Percentiles rank a stretch among this genome's conserved stretches.
Evolutionary conservation across 805 yeast species (phyloP).

Genomic region (Spathaspora gorwiae): DNA sequence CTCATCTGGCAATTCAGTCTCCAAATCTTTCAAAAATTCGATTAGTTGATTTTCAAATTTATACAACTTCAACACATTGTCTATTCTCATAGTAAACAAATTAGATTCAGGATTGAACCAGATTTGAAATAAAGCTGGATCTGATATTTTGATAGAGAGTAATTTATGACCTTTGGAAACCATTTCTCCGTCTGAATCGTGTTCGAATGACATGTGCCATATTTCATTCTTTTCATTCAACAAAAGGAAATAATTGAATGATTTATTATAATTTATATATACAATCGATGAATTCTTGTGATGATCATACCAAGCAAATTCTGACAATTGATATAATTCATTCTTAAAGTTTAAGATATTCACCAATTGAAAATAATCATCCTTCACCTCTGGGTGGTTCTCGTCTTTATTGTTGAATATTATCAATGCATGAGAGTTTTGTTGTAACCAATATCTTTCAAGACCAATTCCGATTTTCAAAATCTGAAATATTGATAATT

Average conservation of each 20-base stretch:
- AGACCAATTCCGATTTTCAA: constrained; percentile 31
- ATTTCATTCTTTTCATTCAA: constrained; percentile 21
- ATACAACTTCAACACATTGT: constrained; percentile 6
- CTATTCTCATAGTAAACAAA: constrained; percentile 13
- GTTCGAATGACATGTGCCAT: constrained; percentile 17
- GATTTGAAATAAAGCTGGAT: not conserved
- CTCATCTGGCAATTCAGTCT: not conserved
- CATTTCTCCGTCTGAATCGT: constrained; percentile 5
- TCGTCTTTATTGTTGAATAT: constrained; percentile 19
- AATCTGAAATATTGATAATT: constrained; percentile 25
- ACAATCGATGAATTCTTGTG: constrained; percentile 9
- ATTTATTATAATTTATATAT: constrained; percentile 21
- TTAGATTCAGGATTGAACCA: constrained; percentile 22
- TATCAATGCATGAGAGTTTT: constrained; percentile 35
- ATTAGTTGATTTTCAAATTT: constrained; percentile 7
- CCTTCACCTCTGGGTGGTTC: constrained; percentile 2
- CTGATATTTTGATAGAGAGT: not conserved
- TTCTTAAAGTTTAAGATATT: constrained; percentile 29
- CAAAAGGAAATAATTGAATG: constrained; percentile 24
- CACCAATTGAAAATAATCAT: constrained; percentile 26
- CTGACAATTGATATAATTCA: constrained; percentile 21
- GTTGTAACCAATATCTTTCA: constrained; percentile 31
- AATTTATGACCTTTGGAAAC: constrained; percentile 14
- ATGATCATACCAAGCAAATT: constrained; percentile 25
- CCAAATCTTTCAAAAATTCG: constrained; percentile 10